Evolutionary conservation across 192 early-diverging fungal genomes (phyloP), one percentile per base, ranked within the genome.

Genomic region (Mortierella alpina): DNA sequence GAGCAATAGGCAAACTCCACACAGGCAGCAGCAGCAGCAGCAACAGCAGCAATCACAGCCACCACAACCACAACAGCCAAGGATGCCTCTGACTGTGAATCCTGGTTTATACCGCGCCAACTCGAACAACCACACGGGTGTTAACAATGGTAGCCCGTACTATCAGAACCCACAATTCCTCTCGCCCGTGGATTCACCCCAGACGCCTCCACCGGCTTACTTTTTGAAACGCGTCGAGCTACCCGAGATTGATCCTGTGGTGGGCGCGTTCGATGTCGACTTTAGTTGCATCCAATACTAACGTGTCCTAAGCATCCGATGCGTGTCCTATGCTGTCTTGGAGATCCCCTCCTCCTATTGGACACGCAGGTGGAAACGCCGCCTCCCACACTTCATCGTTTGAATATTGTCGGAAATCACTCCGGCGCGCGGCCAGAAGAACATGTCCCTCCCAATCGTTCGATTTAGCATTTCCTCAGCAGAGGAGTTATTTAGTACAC

Each of bases 121-220:
- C 7, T 31, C 50, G 7, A 31, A 10, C 55, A 18, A 14, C n/a
- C 12, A 12, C 5, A 0, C 57, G 13, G 57, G 57, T 20, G 71
- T 66, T 53, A 67, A 68, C 59, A 60, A 68, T 49, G 66, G 59
- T 49, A 63, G 70, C 53, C 70, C 70, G 5, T 72, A 48, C 40
- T 63, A 63, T 23, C 70, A 72, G 70, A 63, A 72, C 50, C 70
- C 60, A 11, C 58, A 70, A 17, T 76, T 76, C 62, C 67, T 76
- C 12, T 70, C 74, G 1, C 74, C 74, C 13, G 49, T 70, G 17
- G 66, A 76, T 10, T 76, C 74, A 6, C 74, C 74, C 7, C 66
- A 64, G 74, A 76, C 67, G 20, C 74, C 74, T 12, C 74, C 74
- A 23, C 74, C 74, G 14, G 74, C 74, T 6, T 76, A 76, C 61